Base-by-base conservation (phyloP, 1,284 basidiomycete species). In the Coniferiporia sulphurascens region DNA sequence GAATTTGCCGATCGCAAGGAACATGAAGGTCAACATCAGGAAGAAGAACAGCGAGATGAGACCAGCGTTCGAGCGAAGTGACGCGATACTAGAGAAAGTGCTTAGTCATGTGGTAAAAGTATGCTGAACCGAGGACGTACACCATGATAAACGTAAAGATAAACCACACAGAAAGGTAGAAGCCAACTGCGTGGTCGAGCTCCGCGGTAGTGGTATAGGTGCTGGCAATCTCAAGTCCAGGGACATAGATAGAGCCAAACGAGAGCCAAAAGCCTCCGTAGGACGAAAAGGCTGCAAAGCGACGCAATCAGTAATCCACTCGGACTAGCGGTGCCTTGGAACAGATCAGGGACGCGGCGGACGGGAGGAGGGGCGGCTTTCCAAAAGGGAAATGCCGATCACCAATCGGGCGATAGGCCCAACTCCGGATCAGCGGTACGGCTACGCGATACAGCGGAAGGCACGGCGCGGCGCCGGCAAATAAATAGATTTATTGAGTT, bases 191-290 rank as follows among this genome's bases (percentile, higher is more conserved):
- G 55, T 78, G 75, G 5, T 68, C 52, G 32, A 89, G 72, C 70
- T 87, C 80, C 0, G 65, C 66, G 59, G 75, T 74, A 0, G 73
- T 70, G 0, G 58, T 62, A 65, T 84, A 90, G 0, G 86, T 80
- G 0, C 72, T 69, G 10, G 72, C 48, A 58, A 95, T 79, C 6
- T 84, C 85, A 3, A 78, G 81, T 41, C 77, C 76, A 19, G 89
- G 90, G 62, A 87, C 79, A 67, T 85, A 73, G 62, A 89, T 81
- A 0, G 81, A 76, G 7, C 81, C 87, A 58, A 84, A 92, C 3
- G 88, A 90, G 72, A 92, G 74, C 91, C 91, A 93, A 78, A 93
- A 94, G 1, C 84, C 85, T 59, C 91, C 92, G 66, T 90, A 95
- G 1, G 85, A 86, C 0, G 86, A 77, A 78, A 94, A 93, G 0